These are phyloP conservation scores for Dimargaris verticillata DNA, from an alignment of 192 early-diverging fungal genomes.

Conservation along the genomic window DNA sequence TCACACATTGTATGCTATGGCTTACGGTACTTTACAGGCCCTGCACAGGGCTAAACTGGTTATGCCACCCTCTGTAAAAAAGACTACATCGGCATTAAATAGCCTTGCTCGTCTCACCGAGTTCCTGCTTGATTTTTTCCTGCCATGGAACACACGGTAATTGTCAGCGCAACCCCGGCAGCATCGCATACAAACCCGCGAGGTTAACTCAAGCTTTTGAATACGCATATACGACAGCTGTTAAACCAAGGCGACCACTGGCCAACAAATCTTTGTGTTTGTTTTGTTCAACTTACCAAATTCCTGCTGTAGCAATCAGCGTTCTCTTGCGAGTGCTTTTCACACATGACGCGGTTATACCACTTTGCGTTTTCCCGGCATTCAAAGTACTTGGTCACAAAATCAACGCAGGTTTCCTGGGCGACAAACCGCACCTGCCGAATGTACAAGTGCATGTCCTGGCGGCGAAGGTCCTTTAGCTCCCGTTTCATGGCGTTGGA, in stretches of 20 bases:
- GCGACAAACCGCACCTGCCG: neutral
- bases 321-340: neutral
- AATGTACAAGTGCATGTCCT: neutral
- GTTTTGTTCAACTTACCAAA: neutral
- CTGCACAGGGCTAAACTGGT: too few relatives aligned
- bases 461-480: neutral
- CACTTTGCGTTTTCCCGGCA: neutral
- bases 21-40: too few relatives aligned
- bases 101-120: neutral
- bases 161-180: too few relatives aligned
- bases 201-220: too few relatives aligned
- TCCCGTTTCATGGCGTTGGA: neutral
- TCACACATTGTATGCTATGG: too few relatives aligned
- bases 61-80: too few relatives aligned
- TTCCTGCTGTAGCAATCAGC: neutral
- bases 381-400: neutral
- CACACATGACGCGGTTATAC: neutral
- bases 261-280: too few relatives aligned
- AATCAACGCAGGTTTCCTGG: neutral
- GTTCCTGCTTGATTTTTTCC: constrained; percentile 1
- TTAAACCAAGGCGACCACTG: too few relatives aligned
- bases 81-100: too few relatives aligned
- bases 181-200: too few relatives aligned
- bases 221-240: too few relatives aligned
- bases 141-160: too few relatives aligned